Base-by-base conservation (phyloP, 495 filamentous ascomycete species). In the Oleoguttula mirabilis region DNA sequence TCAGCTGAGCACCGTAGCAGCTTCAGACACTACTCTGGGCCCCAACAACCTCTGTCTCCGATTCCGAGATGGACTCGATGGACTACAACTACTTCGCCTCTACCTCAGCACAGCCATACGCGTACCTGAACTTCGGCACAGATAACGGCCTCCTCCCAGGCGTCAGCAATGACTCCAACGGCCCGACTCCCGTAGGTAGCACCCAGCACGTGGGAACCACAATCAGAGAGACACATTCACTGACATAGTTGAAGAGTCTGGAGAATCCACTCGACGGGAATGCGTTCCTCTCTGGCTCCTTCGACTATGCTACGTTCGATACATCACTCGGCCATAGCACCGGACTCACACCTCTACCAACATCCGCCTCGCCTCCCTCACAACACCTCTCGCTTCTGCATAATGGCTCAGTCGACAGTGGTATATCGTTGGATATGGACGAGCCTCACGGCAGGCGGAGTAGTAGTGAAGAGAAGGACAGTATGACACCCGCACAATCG, bases 401-500 rank as follows among this genome's bases (percentile, higher is more conserved):
- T 3, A 45, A 49, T 14, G 23, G 24, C 14, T 48, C 44, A 12
- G 44, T 52, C 20, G 51, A 54, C 39, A 54, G 51, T 19, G 51
- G 51, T n/a, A 32, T 50, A 12, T 41, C 27, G 1, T 15, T 54
- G 16, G 50, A 53, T 10, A 45, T 50, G 41, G 46, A 54, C 21
- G 40, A 43, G n/a, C 36, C 19, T 10, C 36, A 42, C 17, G 46
- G 31, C 12, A 39, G 47, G n/a, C 57, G 59, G 49, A 60, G 62
- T 47, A 64, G 62, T 48, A 79, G 75, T 44, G 76, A 80, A 36
- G 76, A 80, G 66, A 70, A 84, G 64, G 75, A 83, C 20, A 70
- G 72, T 27, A 58, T 78, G 55, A 85, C 77, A 23, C 84, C 85
- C 0, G 82, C 83, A 19, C 85, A 93, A 57, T 82, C 73, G 21